Evolutionary conservation across 2,329 filamentous ascomycete species (phyloP).

Genomic region (Chaetomiaceae sp.): DNA sequence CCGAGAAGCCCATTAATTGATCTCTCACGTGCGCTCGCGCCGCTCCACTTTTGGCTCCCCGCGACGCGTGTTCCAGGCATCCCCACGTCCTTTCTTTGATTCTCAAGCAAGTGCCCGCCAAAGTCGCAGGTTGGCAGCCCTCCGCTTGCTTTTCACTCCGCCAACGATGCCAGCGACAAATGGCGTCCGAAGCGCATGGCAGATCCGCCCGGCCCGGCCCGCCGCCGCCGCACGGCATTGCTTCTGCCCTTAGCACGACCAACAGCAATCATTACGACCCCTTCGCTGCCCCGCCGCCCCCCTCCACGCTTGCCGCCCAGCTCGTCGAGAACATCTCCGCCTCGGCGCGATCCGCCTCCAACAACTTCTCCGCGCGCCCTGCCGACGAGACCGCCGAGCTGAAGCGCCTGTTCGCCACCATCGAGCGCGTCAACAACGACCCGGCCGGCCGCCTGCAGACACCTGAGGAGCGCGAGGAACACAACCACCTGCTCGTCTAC

Average conservation of each 20-base stretch:
- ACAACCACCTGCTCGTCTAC: constrained; percentile 81
- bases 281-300: constrained; percentile 39
- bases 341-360: constrained; percentile 42
- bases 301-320: constrained; percentile 82
- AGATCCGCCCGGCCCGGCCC: constrained; percentile 14
- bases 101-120: background rate
- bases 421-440: constrained; percentile 49
- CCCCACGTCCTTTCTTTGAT: too few relatives aligned
- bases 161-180: constrained; percentile 16
- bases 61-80: constrained; percentile 5
- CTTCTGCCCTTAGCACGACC: constrained; percentile 13
- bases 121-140: background rate
- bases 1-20: too few relatives aligned
- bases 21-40: constrained; percentile 17
- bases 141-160: background rate
- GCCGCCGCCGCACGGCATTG: constrained; percentile 8
- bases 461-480: constrained; percentile 59
- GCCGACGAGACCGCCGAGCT: constrained; percentile 69
- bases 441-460: constrained; percentile 52
- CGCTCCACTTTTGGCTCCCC: background rate
- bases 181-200: constrained; percentile 22
- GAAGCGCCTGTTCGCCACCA: constrained; percentile 57
- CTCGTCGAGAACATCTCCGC: constrained; percentile 75
- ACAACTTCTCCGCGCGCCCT: constrained; percentile 45
- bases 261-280: constrained; percentile 19